phyloP scores from a whole-genome alignment of 1,139 yeast species.

The Yamadazyma atmosphaerica region DNA sequence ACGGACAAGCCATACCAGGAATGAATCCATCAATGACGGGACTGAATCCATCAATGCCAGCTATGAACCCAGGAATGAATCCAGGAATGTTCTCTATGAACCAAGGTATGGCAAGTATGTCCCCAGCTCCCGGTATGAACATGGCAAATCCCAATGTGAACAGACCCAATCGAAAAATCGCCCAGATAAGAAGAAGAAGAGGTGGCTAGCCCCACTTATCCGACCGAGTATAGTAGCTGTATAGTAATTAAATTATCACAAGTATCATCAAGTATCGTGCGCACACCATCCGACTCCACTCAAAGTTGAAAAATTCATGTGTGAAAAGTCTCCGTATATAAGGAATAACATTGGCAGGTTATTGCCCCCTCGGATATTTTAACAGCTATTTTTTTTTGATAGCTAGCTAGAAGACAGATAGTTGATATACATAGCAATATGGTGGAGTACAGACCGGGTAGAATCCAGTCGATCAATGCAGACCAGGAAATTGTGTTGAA shows the following conservation, averaged over 20 bases:
- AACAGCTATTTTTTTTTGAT: no score
- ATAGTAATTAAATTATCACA: conserved; percentile 3
- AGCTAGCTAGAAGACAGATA: no score
- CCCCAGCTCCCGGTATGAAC: conserved; percentile 7
- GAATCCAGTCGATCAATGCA: conserved; percentile 41
- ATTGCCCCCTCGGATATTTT: neutral
- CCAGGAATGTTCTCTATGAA: neutral
- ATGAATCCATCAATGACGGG: neutral
- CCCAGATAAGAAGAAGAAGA: conserved; percentile 32
- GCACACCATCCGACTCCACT: conserved; percentile 5
- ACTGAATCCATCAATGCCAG: neutral
- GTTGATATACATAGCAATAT: neutral
- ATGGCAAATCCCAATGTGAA: conserved; percentile 11
- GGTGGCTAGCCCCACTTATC: conserved; percentile 9
- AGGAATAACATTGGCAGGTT: neutral
- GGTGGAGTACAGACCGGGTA: conserved; percentile 33
- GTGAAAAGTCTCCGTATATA: conserved; percentile 1
- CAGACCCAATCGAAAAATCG: conserved; percentile 26
- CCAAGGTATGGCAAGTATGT: conserved; percentile 2
- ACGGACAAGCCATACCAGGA: conserved; percentile 1
- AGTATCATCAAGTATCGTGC: conserved; percentile 3
- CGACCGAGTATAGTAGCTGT: neutral
- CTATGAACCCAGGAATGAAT: neutral
- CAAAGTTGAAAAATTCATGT: conserved; percentile 6
- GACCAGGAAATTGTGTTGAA: conserved; percentile 44